Conservation (phyloP, 331 rosid genomes). For the Quercus lobata region DNA sequence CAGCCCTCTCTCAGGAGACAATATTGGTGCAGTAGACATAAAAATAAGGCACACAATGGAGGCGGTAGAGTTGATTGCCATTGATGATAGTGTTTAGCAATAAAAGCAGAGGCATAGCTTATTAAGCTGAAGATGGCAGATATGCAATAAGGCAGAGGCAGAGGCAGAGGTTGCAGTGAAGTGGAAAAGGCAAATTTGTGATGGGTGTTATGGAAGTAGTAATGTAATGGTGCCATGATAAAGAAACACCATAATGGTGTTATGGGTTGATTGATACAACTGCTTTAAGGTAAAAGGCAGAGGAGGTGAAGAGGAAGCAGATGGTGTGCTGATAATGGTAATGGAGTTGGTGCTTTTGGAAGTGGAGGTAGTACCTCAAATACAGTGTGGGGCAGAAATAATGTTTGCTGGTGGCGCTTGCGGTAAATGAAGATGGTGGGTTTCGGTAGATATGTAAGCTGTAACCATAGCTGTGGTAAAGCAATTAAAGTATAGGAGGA, state of each 20-base stretch:
- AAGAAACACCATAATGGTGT: neutral
- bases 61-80: neutral
- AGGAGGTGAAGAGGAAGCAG: neutral
- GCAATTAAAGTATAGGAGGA: neutral
- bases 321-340: neutral
- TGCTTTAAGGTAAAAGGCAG: neutral
- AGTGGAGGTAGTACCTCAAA: neutral
- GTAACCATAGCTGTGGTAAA: neutral
- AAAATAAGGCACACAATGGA: neutral
- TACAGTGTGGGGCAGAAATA: neutral
- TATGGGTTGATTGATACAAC: neutral
- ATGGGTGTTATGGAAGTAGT: neutral
- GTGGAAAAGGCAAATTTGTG: neutral
- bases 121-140: neutral
- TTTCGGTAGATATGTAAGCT: neutral
- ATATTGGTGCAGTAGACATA: neutral
- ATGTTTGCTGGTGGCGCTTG: neutral
- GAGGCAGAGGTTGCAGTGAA: neutral
- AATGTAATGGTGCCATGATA: neutral
- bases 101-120: neutral
- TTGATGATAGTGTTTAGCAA: neutral
- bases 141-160: neutral
- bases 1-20: neutral
- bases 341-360: neutral
- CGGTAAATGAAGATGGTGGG: neutral